These are phyloP conservation scores for Monilinia aucupariae DNA, from an alignment of 2,329 filamentous ascomycete genomes.

Conservation along the genomic window DNA sequence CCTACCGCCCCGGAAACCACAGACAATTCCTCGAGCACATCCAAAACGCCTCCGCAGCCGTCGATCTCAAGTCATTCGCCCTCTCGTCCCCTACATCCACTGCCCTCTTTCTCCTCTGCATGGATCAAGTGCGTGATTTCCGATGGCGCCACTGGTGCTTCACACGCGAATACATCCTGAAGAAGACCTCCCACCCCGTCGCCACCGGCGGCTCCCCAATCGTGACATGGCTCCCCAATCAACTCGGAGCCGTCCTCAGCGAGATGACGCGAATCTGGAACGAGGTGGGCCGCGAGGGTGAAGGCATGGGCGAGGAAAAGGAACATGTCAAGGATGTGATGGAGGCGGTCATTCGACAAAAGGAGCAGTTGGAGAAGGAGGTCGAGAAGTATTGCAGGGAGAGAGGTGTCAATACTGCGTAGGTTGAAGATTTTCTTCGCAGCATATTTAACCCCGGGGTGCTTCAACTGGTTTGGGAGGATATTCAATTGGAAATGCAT, in stretches of 20 bases:
- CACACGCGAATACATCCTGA: conserved; percentile 77
- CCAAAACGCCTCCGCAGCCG: conserved; percentile 42
- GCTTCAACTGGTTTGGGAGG: background rate
- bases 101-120: conserved; percentile 58
- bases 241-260: conserved; percentile 66
- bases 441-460: background rate
- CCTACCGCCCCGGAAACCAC: conserved; percentile 85
- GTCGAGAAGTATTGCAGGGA: conserved; percentile 69
- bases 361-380: conserved; percentile 63
- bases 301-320: conserved; percentile 36
- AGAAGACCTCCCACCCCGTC: conserved; percentile 68
- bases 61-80: conserved; percentile 55
- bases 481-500: background rate
- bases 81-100: conserved; percentile 48
- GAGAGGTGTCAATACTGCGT: conserved; percentile 35
- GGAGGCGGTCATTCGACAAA: conserved; percentile 59
- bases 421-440: background rate
- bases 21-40: conserved; percentile 77
- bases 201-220: conserved; percentile 78
- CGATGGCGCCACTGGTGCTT: conserved; percentile 84
- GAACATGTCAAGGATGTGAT: conserved; percentile 64
- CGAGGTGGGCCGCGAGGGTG: conserved; percentile 27
- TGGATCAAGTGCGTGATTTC: conserved; percentile 76
- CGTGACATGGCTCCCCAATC: conserved; percentile 79
- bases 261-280: conserved; percentile 58